Percentiles rank a stretch among this genome's conserved stretches.
phyloP scores from a whole-genome alignment of 176 grass and related monocot genomes.

The Aechmea fasciata region DNA sequence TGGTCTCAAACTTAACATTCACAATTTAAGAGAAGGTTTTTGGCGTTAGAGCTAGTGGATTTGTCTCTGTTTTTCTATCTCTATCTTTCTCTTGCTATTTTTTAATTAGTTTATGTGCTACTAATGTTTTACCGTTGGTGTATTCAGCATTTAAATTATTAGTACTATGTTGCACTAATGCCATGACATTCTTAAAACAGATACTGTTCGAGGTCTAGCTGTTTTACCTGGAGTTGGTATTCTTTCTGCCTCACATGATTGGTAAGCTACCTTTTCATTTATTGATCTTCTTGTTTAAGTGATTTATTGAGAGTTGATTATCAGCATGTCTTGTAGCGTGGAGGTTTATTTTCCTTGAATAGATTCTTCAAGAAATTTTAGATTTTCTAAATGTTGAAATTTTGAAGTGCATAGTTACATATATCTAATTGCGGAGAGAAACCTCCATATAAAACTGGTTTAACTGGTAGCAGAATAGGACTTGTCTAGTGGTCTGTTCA shows the following conservation, averaged over 20 bases:
- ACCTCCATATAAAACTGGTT: too few relatives aligned
- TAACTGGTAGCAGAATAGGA: too few relatives aligned
- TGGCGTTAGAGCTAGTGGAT: not conserved
- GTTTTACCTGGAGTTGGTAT: slow-evolving; percentile 63
- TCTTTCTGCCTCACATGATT: slow-evolving; percentile 85
- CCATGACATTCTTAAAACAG: slow-evolving; percentile 18
- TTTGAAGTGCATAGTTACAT: too few relatives aligned
- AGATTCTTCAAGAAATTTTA: too few relatives aligned
- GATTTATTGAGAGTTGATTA: too few relatives aligned
- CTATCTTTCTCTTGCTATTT: not conserved
- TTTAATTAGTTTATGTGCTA: not conserved
- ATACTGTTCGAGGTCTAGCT: slow-evolving; percentile 84
- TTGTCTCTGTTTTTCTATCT: not conserved
- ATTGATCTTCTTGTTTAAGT: too few relatives aligned
- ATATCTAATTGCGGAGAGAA: too few relatives aligned
- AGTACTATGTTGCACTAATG: slow-evolving; percentile 3
- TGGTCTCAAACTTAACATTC: not conserved
- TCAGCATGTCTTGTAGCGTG: too few relatives aligned
- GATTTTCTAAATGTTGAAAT: too few relatives aligned
- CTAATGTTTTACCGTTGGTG: slow-evolving; percentile 8
- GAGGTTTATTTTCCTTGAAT: too few relatives aligned
- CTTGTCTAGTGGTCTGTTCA: too few relatives aligned
- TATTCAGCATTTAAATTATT: slow-evolving; percentile 3
- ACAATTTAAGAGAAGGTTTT: not conserved
- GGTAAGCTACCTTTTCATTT: slow-evolving; percentile 30